Percentiles rank a stretch among this genome's conserved stretches.
These are phyloP conservation scores for Echinochloa phyllopogon DNA, from an alignment of 176 grass and related monocot genomes.

Conservation along the genomic window DNA sequence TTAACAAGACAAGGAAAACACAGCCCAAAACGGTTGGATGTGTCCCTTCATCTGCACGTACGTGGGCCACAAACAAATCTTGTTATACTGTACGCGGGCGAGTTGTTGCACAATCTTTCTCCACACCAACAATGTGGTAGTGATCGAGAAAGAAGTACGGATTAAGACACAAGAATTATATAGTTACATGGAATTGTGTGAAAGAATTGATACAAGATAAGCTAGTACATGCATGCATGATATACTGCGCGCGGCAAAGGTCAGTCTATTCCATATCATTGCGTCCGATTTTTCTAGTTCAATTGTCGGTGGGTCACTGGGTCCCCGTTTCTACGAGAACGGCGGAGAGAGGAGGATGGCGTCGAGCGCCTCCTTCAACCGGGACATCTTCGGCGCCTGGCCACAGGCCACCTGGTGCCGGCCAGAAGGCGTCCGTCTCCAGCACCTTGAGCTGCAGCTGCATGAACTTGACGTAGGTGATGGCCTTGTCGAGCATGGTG, in stretches of 20 bases:
- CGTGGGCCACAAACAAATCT: too few relatives aligned
- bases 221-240: background rate
- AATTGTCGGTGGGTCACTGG: background rate
- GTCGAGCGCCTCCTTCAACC: constrained; percentile 70
- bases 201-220: background rate
- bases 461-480: constrained; percentile 81
- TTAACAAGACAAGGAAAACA: too few relatives aligned
- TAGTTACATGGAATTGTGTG: background rate
- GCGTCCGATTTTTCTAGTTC: background rate
- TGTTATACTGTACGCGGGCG: too few relatives aligned
- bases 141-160: too few relatives aligned
- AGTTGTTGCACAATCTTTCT: too few relatives aligned
- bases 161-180: too few relatives aligned
- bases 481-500: constrained; percentile 78
- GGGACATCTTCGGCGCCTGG: constrained; percentile 51
- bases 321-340: background rate
- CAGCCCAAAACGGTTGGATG: too few relatives aligned
- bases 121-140: too few relatives aligned
- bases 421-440: constrained; percentile 80
- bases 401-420: constrained; percentile 47
- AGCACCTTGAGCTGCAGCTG: constrained; percentile 84
- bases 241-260: background rate
- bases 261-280: too few relatives aligned
- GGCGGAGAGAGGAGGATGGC: constrained; percentile 45
- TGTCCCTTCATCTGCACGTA: too few relatives aligned